These are phyloP conservation scores for Cryptosporidium andersoni DNA, from an alignment of 169 alveolate species.

Conservation along the genomic window DNA sequence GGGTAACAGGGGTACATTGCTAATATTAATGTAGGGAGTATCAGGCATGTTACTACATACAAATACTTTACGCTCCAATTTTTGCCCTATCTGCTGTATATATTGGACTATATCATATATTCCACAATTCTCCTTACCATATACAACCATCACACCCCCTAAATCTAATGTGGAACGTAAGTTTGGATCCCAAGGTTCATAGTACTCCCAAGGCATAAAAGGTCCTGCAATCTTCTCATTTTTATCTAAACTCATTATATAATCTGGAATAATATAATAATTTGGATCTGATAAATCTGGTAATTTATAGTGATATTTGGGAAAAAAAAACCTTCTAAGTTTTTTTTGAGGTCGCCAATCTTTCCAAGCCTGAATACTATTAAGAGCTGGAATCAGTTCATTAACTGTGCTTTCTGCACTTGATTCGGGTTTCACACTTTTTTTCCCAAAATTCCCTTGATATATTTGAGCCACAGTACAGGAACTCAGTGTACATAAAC, in stretches of 20 bases:
- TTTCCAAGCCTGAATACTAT: slow-evolving; percentile 24
- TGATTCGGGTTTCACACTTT: neutral
- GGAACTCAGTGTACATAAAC: neutral
- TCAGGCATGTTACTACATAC: slow-evolving; percentile 81
- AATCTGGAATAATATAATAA: slow-evolving; percentile 51
- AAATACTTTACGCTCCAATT: slow-evolving; percentile 74
- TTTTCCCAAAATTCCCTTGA: slow-evolving; percentile 4
- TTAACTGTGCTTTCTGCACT: neutral
- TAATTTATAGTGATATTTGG: slow-evolving; percentile 38
- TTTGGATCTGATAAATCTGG: slow-evolving; percentile 59
- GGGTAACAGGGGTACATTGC: slow-evolving; percentile 79
- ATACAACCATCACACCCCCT: slow-evolving; percentile 80
- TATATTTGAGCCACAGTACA: neutral
- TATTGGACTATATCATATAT: slow-evolving; percentile 74
- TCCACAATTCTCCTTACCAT: slow-evolving; percentile 78
- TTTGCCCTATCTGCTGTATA: slow-evolving; percentile 72
- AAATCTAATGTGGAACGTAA: slow-evolving; percentile 75
- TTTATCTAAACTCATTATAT: slow-evolving; percentile 10
- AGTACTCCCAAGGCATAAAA: slow-evolving; percentile 76
- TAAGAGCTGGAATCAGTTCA: neutral
- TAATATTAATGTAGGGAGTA: slow-evolving; percentile 76
- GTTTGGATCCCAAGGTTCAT: slow-evolving; percentile 80
- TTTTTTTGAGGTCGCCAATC: slow-evolving; percentile 52
- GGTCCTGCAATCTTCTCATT: slow-evolving; percentile 75
- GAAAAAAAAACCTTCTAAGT: slow-evolving; percentile 40